Percentiles rank a stretch among this genome's conserved stretches.
Conservation (phyloP, 2,329 filamentous ascomycete species). For the Alternaria longipes region DNA sequence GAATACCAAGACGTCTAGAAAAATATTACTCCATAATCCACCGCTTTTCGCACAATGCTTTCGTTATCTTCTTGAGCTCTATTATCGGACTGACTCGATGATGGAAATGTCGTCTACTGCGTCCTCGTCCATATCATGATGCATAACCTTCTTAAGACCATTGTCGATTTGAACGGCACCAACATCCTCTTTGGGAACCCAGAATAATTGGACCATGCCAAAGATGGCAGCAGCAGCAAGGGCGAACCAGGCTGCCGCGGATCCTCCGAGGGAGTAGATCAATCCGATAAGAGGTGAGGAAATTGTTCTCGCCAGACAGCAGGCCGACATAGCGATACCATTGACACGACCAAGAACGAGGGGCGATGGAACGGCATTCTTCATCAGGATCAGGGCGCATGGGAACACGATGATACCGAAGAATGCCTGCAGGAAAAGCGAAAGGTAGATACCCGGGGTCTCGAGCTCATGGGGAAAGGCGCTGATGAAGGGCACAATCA, state of each 20-base stretch:
- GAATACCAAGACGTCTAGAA: constrained; percentile 1
- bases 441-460: constrained; percentile 70
- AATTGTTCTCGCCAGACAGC: constrained; percentile 73
- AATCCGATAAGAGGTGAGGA: constrained; percentile 73
- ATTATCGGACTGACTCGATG: constrained; percentile 39
- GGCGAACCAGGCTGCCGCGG: constrained; percentile 68
- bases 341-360: constrained; percentile 74
- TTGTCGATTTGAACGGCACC: constrained; percentile 45
- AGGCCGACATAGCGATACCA: constrained; percentile 71
- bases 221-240: constrained; percentile 64
- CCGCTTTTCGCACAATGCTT: constrained; percentile 2
- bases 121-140: constrained; percentile 33
- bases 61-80: neutral
- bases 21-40: constrained; percentile 8
- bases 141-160: constrained; percentile 41
- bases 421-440: constrained; percentile 71
- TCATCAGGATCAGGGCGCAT: constrained; percentile 76
- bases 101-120: constrained; percentile 41
- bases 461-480: constrained; percentile 63
- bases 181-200: constrained; percentile 61
- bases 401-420: constrained; percentile 74
- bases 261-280: constrained; percentile 70
- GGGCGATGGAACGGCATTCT: constrained; percentile 72
- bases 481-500: constrained; percentile 73
- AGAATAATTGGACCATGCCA: constrained; percentile 65